These are phyloP conservation scores for Penicillium concentricum DNA, from an alignment of 2,329 filamentous ascomycete species.

Conservation along the genomic window DNA sequence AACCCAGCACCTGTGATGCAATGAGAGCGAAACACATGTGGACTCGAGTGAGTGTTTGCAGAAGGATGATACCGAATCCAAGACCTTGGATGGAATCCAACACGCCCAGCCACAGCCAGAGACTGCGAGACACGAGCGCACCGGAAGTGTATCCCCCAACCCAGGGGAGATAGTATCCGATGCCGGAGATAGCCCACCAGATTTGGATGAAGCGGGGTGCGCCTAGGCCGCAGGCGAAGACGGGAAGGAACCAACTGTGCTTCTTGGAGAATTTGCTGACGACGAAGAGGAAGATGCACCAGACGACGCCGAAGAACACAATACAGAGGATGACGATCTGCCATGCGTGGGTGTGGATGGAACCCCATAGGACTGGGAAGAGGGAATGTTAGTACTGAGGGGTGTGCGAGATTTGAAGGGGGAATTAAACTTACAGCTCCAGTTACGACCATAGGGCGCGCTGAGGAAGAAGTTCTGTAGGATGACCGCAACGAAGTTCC, in stretches of 20 bases:
- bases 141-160: conserved; percentile 52
- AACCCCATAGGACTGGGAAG: conserved; percentile 56
- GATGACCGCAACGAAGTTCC: conserved; percentile 65
- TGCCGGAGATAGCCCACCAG: conserved; percentile 62
- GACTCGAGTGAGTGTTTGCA: conserved; percentile 63
- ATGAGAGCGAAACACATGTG: conserved; percentile 64
- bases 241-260: conserved; percentile 65
- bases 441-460: conserved; percentile 65
- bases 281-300: conserved; percentile 48
- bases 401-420: background rate
- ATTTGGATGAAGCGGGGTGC: conserved; percentile 68
- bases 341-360: conserved; percentile 56
- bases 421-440: conserved; percentile 45
- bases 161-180: conserved; percentile 63
- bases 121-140: conserved; percentile 55
- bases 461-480: conserved; percentile 68
- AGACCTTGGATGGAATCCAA: conserved; percentile 65
- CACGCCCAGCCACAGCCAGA: conserved; percentile 68
- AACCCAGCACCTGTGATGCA: conserved; percentile 61
- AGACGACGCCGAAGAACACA: conserved; percentile 55
- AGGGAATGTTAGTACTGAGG: background rate
- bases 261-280: conserved; percentile 57
- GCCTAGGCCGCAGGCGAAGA: conserved; percentile 65
- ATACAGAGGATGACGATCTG: conserved; percentile 54
- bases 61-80: conserved; percentile 65